Evolutionary conservation across 345 rosid genomes (phyloP), one percentile per base, ranked within the genome.

Genomic region (Syzygium oleosum): DNA sequence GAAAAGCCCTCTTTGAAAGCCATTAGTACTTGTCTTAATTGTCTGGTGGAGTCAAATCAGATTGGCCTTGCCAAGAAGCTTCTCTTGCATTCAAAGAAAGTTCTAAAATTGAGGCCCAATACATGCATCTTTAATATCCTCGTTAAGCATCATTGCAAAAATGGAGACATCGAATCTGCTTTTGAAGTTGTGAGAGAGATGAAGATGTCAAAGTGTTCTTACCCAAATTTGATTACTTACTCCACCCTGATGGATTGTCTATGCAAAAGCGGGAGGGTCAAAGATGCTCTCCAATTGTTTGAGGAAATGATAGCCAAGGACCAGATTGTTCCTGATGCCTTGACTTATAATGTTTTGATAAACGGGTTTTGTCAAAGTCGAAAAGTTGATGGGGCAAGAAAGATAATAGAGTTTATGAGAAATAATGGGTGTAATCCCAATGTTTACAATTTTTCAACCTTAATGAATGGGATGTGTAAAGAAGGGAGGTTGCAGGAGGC

Each of bases 101-200:
- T 84, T 89, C 91, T 94, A 52, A 93, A 87, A 15, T 83, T 96
- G 94, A 90, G 88, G 85, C 99, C 97, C 53, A 98, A 96, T 87
- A 94, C 96, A 16, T 98, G 99, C 90, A 96, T 96, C 90, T 98
- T 95, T 92, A 98, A 96, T 89, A 96, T 98, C 85, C 84, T 96
- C 43, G 93, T 98, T 46, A 96, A 96, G 93, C 92, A 95, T 84
- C 99, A 96, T 56, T 95, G 99, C 90, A 95, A 91, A 90, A 92
- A 88, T 55, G 95, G 96, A 46, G 88, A 94, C 68, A 85, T 89
- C 73, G 85, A 87, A 86, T 92, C 78, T 85, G 93, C 89, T 3
- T 87, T 51, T 85, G 43, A 56, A n/a, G 27, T 89, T 86, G 87
- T 92, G n/a, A 83, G 83, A 12, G 92, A 88, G 90, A 93, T 94